Evolutionary conservation across 192 early-diverging fungal species (phyloP).

Genomic region (Obelidium mucronatum): DNA sequence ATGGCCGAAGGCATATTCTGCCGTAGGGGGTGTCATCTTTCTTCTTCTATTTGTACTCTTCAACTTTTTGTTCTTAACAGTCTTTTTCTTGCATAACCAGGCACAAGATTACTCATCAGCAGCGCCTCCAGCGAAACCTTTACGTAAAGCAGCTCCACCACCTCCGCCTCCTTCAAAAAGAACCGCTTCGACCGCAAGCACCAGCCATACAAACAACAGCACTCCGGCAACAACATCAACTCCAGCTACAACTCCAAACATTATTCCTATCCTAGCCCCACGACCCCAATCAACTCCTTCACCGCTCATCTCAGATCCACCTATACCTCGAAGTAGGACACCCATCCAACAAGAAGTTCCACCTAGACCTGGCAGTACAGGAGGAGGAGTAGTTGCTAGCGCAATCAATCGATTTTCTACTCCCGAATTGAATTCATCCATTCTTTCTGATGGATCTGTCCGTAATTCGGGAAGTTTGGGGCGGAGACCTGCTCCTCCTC

Average conservation of each 20-base stretch:
- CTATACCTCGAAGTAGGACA: background rate
- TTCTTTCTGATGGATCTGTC: no score
- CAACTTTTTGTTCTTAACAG: no score
- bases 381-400: background rate
- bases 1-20: no score
- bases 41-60: no score
- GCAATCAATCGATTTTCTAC: background rate
- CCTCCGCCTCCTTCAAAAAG: slow-evolving; percentile 23
- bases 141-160: slow-evolving; percentile 11
- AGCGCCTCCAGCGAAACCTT: background rate
- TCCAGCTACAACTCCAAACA: background rate
- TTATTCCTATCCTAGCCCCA: no score
- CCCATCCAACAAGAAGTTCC: background rate
- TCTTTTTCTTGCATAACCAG: no score
- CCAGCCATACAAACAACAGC: background rate
- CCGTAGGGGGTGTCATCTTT: no score
- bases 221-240: background rate
- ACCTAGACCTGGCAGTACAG: background rate
- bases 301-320: background rate
- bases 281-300: background rate
- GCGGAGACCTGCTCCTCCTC: background rate
- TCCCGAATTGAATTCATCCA: background rate
- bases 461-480: no score
- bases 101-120: no score
- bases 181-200: background rate